Evolutionary conservation across 2,329 filamentous ascomycete genomes (phyloP).

Genomic region (Huntiella moniliformis): DNA sequence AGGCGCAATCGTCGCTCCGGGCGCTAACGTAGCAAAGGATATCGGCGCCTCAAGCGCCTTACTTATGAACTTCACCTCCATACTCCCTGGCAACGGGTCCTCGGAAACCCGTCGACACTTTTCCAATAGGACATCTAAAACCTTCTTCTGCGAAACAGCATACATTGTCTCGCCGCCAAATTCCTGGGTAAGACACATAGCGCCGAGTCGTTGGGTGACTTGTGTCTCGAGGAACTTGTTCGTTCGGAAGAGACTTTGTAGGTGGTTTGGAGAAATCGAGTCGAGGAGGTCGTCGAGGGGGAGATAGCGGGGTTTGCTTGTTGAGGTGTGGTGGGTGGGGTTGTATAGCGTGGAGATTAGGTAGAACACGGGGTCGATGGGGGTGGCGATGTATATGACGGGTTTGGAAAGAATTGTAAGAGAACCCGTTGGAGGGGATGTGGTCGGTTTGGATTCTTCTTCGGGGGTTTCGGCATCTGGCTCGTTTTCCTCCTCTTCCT

Average conservation of each 20-base stretch:
- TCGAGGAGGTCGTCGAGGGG: conserved; percentile 57
- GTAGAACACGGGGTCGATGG: conserved; percentile 69
- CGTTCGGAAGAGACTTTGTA: conserved; percentile 36
- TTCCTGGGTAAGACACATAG: conserved; percentile 64
- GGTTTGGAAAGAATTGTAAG: conserved; percentile 24
- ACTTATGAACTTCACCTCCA: conserved; percentile 72
- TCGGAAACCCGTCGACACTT: conserved; percentile 57
- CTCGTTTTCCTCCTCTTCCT: background rate
- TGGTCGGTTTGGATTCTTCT: background rate
- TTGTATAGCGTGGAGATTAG: conserved; percentile 50
- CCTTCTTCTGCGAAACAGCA: conserved; percentile 53
- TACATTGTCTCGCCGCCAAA: conserved; percentile 76
- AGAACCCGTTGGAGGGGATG: conserved; percentile 2
- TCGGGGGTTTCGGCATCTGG: too few species aligned
- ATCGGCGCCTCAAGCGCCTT: conserved; percentile 61
- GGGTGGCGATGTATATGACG: conserved; percentile 67
- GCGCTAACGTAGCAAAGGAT: conserved; percentile 39
- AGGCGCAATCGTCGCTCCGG: conserved; percentile 11
- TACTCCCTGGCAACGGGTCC: conserved; percentile 49
- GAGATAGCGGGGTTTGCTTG: conserved; percentile 43
- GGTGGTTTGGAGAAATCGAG: conserved; percentile 36
- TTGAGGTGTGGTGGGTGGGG: conserved; percentile 19
- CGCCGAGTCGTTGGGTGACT: conserved; percentile 47
- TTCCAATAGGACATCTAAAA: conserved; percentile 41
- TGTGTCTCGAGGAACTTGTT: conserved; percentile 24